Conservation (phyloP, 1,139 yeast species). For the Zygosaccharomyces pseudobailii region DNA sequence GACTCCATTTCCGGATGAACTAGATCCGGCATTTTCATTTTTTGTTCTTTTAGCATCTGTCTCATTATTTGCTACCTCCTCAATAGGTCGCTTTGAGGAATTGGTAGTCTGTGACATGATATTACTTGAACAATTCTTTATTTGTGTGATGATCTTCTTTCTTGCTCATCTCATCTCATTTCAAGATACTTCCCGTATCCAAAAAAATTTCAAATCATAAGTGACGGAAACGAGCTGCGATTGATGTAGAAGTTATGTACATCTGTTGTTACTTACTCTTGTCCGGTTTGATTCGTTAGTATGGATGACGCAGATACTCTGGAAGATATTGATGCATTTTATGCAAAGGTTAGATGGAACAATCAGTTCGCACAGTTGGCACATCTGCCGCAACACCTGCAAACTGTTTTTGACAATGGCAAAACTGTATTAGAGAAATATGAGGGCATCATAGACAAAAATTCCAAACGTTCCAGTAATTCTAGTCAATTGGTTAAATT, state of each 20-base stretch:
- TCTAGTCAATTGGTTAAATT: constrained; percentile 5
- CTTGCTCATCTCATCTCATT: neutral
- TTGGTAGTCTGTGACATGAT: constrained; percentile 9
- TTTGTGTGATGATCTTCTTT: neutral
- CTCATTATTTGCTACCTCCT: constrained; percentile 3
- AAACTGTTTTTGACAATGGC: constrained; percentile 19
- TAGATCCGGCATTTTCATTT: constrained; percentile 1
- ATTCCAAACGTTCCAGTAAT: neutral
- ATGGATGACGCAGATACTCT: constrained; percentile 9
- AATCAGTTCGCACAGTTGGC: constrained; percentile 28
- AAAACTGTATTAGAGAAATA: constrained; percentile 14
- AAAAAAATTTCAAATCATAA: constrained; percentile 3
- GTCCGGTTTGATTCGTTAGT: neutral
- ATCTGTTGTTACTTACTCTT: neutral
- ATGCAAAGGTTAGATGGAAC: constrained; percentile 26
- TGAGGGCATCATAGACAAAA: constrained; percentile 7
- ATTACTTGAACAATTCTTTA: neutral
- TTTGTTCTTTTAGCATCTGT: constrained; percentile 9
- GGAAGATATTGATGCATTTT: constrained; percentile 20
- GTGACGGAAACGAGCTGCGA: neutral
- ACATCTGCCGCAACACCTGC: constrained; percentile 27
- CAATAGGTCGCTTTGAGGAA: constrained; percentile 10
- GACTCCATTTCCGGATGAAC: constrained; percentile 22
- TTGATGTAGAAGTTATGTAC: neutral
- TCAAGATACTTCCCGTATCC: neutral